Percentiles rank a stretch among this genome's conserved stretches.
phyloP scores from a whole-genome alignment of 805 yeast genomes.

The Myxozyma geophila region DNA sequence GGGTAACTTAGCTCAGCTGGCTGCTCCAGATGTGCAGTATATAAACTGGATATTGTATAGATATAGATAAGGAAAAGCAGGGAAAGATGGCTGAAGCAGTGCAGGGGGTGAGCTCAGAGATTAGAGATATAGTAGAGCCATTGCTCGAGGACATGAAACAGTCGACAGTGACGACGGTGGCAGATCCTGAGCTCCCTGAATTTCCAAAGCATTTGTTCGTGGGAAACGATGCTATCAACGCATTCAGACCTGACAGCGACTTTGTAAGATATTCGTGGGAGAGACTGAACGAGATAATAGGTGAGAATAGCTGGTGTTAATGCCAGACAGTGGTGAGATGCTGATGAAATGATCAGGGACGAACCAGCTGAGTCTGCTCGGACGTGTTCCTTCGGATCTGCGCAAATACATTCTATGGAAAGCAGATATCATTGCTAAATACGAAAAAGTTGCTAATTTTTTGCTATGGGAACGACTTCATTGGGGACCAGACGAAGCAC shows the following conservation, averaged over 20 bases:
- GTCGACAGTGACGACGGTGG: not conserved
- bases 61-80: not conserved
- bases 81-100: not conserved
- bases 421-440: constrained; percentile 18
- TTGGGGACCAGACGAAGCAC: constrained; percentile 40
- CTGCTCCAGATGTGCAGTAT: not conserved
- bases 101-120: not conserved
- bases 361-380: constrained; percentile 38
- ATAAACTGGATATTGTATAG: not conserved
- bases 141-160: not conserved
- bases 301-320: constrained; percentile 13
- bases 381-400: constrained; percentile 41
- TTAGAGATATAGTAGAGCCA: not conserved
- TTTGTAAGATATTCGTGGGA: constrained; percentile 40
- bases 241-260: constrained; percentile 30
- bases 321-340: not conserved
- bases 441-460: constrained; percentile 41
- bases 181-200: not conserved
- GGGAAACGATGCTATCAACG: constrained; percentile 25
- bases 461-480: constrained; percentile 38
- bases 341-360: constrained; percentile 30
- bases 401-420: constrained; percentile 40
- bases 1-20: not conserved
- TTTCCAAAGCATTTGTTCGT: constrained; percentile 17
- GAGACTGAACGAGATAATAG: constrained; percentile 38